Evolutionary conservation across 495 filamentous ascomycete species (phyloP).

Genomic region (Thermochaetoides thermophila): DNA sequence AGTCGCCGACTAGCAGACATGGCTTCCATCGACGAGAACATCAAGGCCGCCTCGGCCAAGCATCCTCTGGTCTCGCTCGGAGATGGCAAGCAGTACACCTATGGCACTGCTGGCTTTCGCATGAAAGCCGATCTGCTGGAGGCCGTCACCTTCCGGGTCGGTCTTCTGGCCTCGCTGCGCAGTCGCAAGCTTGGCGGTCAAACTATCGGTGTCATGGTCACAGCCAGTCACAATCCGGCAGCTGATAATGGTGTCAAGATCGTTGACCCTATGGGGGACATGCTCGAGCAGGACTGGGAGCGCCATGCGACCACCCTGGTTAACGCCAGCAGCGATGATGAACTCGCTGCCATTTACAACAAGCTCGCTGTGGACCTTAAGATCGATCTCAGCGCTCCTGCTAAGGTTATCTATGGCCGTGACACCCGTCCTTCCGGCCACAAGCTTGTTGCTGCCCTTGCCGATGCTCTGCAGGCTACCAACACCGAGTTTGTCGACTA

Average conservation of each 20-base stretch:
- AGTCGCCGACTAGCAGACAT: too few relatives aligned
- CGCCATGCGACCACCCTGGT: slow-evolving; percentile 70
- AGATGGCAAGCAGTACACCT: slow-evolving; percentile 55
- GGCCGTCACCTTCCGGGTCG: slow-evolving; percentile 81
- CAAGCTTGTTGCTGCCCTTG: slow-evolving; percentile 60
- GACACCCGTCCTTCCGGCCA: slow-evolving; percentile 89
- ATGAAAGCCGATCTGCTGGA: slow-evolving; percentile 57
- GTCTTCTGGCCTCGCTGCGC: slow-evolving; percentile 76
- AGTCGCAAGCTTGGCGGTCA: slow-evolving; percentile 78
- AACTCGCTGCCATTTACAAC: slow-evolving; percentile 59
- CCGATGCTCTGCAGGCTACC: slow-evolving; percentile 60
- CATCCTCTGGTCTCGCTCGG: slow-evolving; percentile 52
- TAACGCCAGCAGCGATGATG: slow-evolving; percentile 61
- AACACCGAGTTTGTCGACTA: slow-evolving; percentile 62
- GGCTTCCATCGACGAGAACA: slow-evolving; percentile 20
- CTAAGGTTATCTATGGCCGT: slow-evolving; percentile 75
- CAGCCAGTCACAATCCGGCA: slow-evolving; percentile 93
- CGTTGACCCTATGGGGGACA: slow-evolving; percentile 94
- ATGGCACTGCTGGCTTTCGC: slow-evolving; percentile 81
- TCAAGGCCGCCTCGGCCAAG: slow-evolving; percentile 46
- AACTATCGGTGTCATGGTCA: slow-evolving; percentile 97
- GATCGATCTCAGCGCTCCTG: slow-evolving; percentile 52
- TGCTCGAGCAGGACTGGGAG: slow-evolving; percentile 94
- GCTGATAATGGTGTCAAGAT: slow-evolving; percentile 97
- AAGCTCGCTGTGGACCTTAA: slow-evolving; percentile 55